Percentiles rank a stretch among this genome's conserved stretches.
phyloP scores from a whole-genome alignment of 1,139 yeast species.

The Kodamaea fungicola region DNA sequence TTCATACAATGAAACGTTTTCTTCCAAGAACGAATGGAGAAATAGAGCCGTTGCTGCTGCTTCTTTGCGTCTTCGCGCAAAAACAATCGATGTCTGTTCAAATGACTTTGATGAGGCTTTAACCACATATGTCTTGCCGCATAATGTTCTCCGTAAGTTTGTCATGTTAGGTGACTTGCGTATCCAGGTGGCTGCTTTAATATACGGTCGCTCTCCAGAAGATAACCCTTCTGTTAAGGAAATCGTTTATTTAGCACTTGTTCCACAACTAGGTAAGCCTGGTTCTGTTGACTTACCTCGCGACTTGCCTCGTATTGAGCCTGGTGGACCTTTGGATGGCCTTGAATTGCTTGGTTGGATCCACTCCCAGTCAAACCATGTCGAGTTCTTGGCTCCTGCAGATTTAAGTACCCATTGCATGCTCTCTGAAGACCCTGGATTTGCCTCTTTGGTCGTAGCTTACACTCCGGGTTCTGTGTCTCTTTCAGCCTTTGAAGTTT shows the following conservation, averaged over 20 bases:
- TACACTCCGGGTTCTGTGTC: slow-evolving; percentile 86
- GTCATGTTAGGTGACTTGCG: slow-evolving; percentile 79
- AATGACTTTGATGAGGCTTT: slow-evolving; percentile 44
- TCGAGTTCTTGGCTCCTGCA: slow-evolving; percentile 58
- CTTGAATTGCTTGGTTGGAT: slow-evolving; percentile 75
- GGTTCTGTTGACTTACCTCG: slow-evolving; percentile 63
- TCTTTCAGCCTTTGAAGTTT: slow-evolving; percentile 60
- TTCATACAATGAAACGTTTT: slow-evolving; percentile 80
- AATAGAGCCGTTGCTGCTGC: slow-evolving; percentile 78
- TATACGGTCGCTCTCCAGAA: slow-evolving; percentile 73
- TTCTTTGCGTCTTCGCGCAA: slow-evolving; percentile 67
- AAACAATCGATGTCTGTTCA: slow-evolving; percentile 67
- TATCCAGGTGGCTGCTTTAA: slow-evolving; percentile 76
- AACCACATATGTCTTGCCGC: slow-evolving; percentile 74
- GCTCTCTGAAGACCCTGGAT: slow-evolving; percentile 32
- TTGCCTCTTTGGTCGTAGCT: slow-evolving; percentile 62
- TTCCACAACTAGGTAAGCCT: slow-evolving; percentile 83
- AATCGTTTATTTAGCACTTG: slow-evolving; percentile 67
- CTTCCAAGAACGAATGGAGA: slow-evolving; percentile 91
- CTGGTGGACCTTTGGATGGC: slow-evolving; percentile 36
- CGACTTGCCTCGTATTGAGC: slow-evolving; percentile 33
- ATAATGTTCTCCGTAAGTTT: slow-evolving; percentile 73
- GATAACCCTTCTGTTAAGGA: slow-evolving; percentile 77
- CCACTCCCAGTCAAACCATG: slow-evolving; percentile 70
- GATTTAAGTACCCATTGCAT: slow-evolving; percentile 67